Conservation (phyloP, 495 filamentous ascomycete genomes). For the Annulohypoxylon moriforme region DNA sequence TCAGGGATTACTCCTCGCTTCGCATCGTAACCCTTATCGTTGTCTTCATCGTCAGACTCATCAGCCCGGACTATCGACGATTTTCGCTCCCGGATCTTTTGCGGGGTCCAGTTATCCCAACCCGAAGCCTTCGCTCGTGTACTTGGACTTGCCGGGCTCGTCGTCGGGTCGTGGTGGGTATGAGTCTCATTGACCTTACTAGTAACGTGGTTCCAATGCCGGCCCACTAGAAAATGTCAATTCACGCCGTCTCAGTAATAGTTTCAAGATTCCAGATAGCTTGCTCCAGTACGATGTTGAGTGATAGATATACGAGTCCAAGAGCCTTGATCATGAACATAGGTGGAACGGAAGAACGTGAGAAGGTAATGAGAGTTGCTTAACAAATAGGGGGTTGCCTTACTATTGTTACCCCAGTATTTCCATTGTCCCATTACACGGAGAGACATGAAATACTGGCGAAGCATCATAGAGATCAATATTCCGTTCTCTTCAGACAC, state of each 20-base stretch:
- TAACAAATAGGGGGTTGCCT: slow-evolving; percentile 39
- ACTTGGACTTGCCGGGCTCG: slow-evolving; percentile 46
- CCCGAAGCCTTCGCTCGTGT: slow-evolving; percentile 44
- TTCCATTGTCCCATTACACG: slow-evolving; percentile 82
- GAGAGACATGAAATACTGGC: slow-evolving; percentile 88
- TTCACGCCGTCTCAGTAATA: not conserved
- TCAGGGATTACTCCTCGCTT: slow-evolving; percentile 38
- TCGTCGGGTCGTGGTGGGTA: slow-evolving; percentile 52
- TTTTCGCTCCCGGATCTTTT: slow-evolving; percentile 56
- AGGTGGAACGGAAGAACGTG: not conserved
- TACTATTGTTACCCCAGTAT: slow-evolving; percentile 63
- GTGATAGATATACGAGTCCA: not conserved
- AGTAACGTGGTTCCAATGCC: slow-evolving; percentile 72
- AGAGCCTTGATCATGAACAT: not conserved
- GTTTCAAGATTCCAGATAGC: not conserved
- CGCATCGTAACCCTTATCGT: slow-evolving; percentile 19
- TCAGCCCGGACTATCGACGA: slow-evolving; percentile 46
- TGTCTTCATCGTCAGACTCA: slow-evolving; percentile 46
- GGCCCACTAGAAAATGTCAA: slow-evolving; percentile 53
- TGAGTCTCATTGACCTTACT: slow-evolving; percentile 60
- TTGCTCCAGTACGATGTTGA: not conserved
- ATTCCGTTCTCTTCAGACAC: slow-evolving; percentile 88
- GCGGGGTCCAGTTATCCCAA: slow-evolving; percentile 57
- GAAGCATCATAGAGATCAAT: slow-evolving; percentile 82
- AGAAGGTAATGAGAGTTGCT: not conserved